These are phyloP conservation scores for Penicillium sp. DNA, from an alignment of 2,329 filamentous ascomycete species.

Conservation along the genomic window DNA sequence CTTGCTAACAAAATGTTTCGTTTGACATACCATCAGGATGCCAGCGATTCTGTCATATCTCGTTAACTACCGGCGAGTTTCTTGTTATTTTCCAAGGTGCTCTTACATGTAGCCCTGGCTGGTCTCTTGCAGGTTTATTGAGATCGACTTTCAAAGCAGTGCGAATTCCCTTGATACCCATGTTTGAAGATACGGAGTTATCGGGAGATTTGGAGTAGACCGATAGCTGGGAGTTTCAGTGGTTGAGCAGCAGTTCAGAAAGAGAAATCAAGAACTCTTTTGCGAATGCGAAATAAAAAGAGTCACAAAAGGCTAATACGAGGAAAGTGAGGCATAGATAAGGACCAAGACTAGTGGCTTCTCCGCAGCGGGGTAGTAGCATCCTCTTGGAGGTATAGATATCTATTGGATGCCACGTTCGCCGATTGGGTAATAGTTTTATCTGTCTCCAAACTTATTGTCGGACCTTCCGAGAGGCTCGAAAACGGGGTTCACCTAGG, in stretches of 20 bases:
- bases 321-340: neutral
- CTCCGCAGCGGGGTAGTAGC: too few species aligned
- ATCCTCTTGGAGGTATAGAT: neutral
- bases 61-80: neutral
- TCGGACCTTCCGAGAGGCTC: too few species aligned
- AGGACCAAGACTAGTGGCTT: too few species aligned
- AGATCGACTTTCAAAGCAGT: conserved; percentile 75
- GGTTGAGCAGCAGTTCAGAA: neutral
- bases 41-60: conserved; percentile 74
- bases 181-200: conserved; percentile 14
- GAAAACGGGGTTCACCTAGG: too few species aligned
- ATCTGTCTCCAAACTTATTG: too few species aligned
- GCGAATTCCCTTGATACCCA: conserved; percentile 59
- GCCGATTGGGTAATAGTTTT: too few species aligned
- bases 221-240: neutral
- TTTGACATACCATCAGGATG: conserved; percentile 77
- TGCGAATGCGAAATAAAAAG: too few species aligned
- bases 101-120: conserved; percentile 71
- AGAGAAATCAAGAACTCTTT: neutral
- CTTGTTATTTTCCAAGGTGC: conserved; percentile 1
- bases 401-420: neutral
- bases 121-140: conserved; percentile 71
- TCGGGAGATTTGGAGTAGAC: neutral
- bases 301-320: neutral
- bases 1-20: too few species aligned